Percentiles rank a stretch among this genome's conserved stretches.
phyloP scores from a whole-genome alignment of 306 rosid species.

The Heteromeles arbutifolia region DNA sequence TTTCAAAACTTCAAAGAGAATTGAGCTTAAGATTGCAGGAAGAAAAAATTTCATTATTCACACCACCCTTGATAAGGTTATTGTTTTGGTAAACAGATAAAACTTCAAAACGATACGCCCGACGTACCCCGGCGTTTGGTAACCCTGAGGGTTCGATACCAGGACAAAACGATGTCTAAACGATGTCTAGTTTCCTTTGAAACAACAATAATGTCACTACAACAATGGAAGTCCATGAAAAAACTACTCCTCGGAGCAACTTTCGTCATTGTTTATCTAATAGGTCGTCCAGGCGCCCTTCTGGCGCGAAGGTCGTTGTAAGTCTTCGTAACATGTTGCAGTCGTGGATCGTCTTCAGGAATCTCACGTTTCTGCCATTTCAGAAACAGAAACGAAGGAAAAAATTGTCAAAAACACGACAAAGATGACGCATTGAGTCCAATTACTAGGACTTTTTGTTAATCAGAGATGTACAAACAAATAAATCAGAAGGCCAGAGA shows the following conservation, averaged over 20 bases:
- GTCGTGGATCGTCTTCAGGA: constrained; percentile 82
- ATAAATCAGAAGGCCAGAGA: constrained; percentile 10
- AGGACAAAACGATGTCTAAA: too few relatives aligned
- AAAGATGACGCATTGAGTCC: background rate
- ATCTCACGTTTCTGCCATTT: constrained; percentile 61
- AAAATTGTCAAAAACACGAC: background rate
- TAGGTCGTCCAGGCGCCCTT: constrained; percentile 2
- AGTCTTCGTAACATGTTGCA: constrained; percentile 38
- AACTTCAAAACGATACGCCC: too few relatives aligned
- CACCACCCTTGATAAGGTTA: too few relatives aligned
- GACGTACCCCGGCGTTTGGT: background rate
- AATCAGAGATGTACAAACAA: background rate
- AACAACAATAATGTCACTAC: background rate
- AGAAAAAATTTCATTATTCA: too few relatives aligned
- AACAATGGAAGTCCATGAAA: background rate
- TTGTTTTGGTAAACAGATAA: too few relatives aligned
- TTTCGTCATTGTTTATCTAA: constrained; percentile 4
- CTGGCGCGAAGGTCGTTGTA: constrained; percentile 28
- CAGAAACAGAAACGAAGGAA: background rate
- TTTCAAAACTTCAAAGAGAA: too few relatives aligned
- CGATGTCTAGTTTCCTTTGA: background rate
- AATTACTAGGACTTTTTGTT: background rate
- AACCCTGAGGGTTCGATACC: background rate
- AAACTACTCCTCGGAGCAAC: background rate
- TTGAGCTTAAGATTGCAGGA: too few relatives aligned